Evolutionary conservation across 2,329 filamentous ascomycete genomes (phyloP).

Genomic region (Pestalotiopsis sp.): DNA sequence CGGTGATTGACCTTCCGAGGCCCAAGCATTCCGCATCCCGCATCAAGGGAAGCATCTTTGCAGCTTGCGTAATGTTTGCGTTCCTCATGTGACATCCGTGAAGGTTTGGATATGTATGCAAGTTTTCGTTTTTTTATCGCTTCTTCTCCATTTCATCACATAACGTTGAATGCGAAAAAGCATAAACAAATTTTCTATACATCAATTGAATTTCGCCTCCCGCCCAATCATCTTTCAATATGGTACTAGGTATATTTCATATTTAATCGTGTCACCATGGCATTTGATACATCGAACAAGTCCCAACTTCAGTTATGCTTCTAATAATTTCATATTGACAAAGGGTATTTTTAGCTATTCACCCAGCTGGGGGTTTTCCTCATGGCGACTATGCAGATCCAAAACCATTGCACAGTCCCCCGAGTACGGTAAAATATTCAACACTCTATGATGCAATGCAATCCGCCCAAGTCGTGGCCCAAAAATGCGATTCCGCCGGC

Average conservation of each 20-base stretch:
- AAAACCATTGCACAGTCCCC: background rate
- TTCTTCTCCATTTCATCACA: too few relatives aligned
- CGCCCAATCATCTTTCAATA: too few relatives aligned
- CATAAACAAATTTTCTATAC: too few relatives aligned
- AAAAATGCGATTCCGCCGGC: background rate
- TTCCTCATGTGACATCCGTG: too few relatives aligned
- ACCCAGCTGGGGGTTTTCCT: background rate
- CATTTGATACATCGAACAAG: background rate
- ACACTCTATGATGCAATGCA: conserved; percentile 5
- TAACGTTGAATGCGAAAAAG: too few relatives aligned
- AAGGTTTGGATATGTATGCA: too few relatives aligned
- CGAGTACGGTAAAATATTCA: background rate
- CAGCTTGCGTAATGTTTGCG: background rate
- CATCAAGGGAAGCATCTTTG: background rate
- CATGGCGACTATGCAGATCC: background rate
- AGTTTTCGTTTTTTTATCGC: too few relatives aligned
- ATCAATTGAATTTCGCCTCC: too few relatives aligned
- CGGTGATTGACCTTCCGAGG: conserved; percentile 4
- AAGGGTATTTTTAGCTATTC: background rate
- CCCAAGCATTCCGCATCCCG: background rate
- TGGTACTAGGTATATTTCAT: too few relatives aligned
- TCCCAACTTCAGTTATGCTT: background rate
- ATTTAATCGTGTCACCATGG: too few relatives aligned
- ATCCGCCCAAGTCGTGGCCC: background rate
- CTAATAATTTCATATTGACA: background rate